Base-by-base conservation (phyloP, 108 stramenopile genomes). In the Skeletonema menzelii region DNA sequence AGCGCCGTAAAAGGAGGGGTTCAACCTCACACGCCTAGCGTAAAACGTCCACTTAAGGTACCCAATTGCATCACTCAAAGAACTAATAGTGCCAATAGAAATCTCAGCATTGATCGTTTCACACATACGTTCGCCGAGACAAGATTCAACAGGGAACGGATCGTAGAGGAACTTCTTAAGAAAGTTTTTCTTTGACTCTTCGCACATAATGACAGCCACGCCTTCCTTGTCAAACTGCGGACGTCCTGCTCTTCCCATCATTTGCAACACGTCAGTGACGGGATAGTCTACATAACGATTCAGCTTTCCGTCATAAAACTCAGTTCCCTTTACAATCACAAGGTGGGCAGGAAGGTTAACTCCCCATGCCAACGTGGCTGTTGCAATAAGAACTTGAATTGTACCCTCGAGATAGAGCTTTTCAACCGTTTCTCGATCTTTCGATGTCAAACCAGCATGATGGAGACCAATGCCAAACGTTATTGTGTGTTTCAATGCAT, bases 91-190 rank as follows among this genome's bases (percentile, higher is more conserved):
- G 4, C 95, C 96, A 28, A 86, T 83, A 4, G 93, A 88, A 58
- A 99, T 82, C 83, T 99, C 99, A 14, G 99, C 99, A 63, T 95
- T 98, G 17, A 99, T 59, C 64, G 95, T 97, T 84, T 98, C 97
- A 64, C 94, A 91, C 72, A 99, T 72, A 15, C 84, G 74, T 40
- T 72, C 89, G 12, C 79, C 68, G 8, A 99, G 83, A 44, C 93
- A 90, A 28, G 92, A 94, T 84, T 99, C 99, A n/a, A 99, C 97
- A n/a, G 99, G 99, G 66, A 98, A 99, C 5, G 99, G 98, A 53
- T 95, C 91, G 88, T 98, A 99, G 0, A 99, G 87, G 63, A 99
- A 99, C 80, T 83, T 85, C 67, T 92, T 93, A 82, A 97, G 93
- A 79, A 98, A 99, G 63, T 85, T 84, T 85, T 99, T 99, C 85